Conservation (phyloP, 2,329 filamentous ascomycete genomes). For the Pseudogymnoascus sp. region DNA sequence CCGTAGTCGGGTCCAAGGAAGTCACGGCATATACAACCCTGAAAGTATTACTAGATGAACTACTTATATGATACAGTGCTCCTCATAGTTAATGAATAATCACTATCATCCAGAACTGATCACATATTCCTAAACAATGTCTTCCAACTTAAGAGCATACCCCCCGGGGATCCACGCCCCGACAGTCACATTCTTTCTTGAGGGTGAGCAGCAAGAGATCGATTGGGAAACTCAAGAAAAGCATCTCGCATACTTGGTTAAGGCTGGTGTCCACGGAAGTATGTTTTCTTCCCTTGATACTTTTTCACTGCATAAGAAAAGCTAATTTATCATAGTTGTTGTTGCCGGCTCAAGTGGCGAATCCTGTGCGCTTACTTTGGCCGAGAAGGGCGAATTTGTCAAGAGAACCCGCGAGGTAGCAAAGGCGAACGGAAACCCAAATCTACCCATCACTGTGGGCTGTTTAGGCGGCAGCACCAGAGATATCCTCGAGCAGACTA, state of each 20-base stretch:
- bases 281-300: neutral
- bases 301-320: constrained; percentile 16
- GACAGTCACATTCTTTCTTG: constrained; percentile 80
- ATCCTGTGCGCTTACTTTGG: constrained; percentile 33
- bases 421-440: constrained; percentile 16
- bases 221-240: constrained; percentile 69
- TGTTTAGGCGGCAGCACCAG: constrained; percentile 34
- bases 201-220: constrained; percentile 65
- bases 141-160: constrained; percentile 39
- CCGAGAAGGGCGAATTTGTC: constrained; percentile 35
- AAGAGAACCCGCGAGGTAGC: constrained; percentile 33
- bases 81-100: neutral
- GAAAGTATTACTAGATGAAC: neutral
- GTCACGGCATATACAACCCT: neutral
- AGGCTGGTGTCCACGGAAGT: constrained; percentile 47
- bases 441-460: constrained; percentile 36
- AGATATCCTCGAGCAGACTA: constrained; percentile 34
- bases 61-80: neutral
- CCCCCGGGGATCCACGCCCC: constrained; percentile 77
- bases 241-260: constrained; percentile 66
- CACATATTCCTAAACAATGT: constrained; percentile 15
- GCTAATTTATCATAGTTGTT: constrained; percentile 59
- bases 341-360: constrained; percentile 54
- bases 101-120: neutral
- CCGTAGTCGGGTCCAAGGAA: neutral